Evolutionary conservation across 768 basidiomycete genomes (phyloP), one percentile per base, ranked within the genome.

Genomic region (Boletellus ananas): DNA sequence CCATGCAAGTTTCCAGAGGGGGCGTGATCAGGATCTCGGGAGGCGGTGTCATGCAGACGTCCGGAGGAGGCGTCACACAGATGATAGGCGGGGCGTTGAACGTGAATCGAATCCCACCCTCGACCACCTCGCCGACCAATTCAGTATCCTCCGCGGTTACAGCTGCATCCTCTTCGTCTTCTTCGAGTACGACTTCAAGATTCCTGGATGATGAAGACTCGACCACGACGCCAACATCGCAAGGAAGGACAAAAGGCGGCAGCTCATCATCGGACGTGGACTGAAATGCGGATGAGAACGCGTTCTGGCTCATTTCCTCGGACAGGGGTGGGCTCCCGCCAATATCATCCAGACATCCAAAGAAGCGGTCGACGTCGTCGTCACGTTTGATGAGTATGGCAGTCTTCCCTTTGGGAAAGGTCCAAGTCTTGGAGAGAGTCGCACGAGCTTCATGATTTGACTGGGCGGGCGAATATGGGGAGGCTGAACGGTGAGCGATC

Each of bases 291-390:
- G 60, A 73, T 1, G 82, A 72, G 58, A 89, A 90, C 18, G 81
- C 57, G 47, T 71, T 74, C 67, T 83, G 84, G 65, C 74, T 79
- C 62, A 72, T 76, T 63, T 85, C 84, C 40, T 64, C 52, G 60
- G 55, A 73, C 69, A 42, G 61, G 64, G 61, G 71, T 6, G 82
- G 81, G 0, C 78, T 72, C 36, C 76, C 74, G 56, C 79, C 77
- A 34, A 80, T 69, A 42, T 79, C 78, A 40, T 77, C 78, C 54
- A 79, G 59, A 49, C 87, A 91, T 37, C 79, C 83, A 58, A 91
- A 91, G 76, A 91, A 91, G 31, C 74, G 77, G 62, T 91, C 89
- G 9, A 86, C 72, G n/a, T 83, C 78, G 17, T 79, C 75, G 2
- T 68, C 54, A 34, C 60, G 54, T 12, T 57, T 54, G 18, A 51